Evolutionary conservation across 441 rosid species (phyloP).

Genomic region (Arabidopsis lyrata): DNA sequence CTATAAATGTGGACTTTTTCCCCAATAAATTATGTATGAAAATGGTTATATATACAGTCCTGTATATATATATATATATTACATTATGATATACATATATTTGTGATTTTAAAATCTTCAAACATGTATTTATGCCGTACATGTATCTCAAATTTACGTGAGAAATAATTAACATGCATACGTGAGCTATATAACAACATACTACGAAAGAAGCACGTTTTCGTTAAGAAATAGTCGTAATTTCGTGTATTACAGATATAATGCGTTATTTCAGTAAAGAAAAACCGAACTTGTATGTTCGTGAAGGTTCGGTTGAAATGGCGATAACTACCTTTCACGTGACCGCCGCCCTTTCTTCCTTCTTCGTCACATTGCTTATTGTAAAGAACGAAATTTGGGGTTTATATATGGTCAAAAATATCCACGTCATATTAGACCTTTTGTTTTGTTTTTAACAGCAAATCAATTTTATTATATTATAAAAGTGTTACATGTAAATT

Average conservation of each 20-base stretch:
- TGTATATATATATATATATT: too few species aligned
- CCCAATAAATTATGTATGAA: not conserved
- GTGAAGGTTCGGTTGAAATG: constrained; percentile 29
- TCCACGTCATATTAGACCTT: constrained; percentile 22
- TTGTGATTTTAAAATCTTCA: not conserved
- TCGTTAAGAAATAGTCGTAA: not conserved
- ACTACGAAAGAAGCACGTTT: constrained; percentile 11
- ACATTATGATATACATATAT: not conserved
- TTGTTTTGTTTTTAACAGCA: not conserved
- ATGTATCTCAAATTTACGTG: not conserved
- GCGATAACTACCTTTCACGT: constrained; percentile 41
- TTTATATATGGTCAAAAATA: constrained; percentile 6
- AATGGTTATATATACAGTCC: not conserved
- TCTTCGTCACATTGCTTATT: constrained; percentile 31
- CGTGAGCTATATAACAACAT: constrained; percentile 2
- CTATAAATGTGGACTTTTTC: not conserved
- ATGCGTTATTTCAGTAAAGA: constrained; percentile 38
- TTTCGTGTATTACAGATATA: constrained; percentile 31
- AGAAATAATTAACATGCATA: not conserved
- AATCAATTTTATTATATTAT: too few species aligned
- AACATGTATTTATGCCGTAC: not conserved
- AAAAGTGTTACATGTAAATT: too few species aligned
- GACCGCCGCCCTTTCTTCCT: constrained; percentile 41
- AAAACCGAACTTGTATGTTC: constrained; percentile 30
- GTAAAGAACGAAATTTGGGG: constrained; percentile 7